These are phyloP conservation scores for Axilococcus clingmanii DNA, from an alignment of 139 green algal genomes.

Conservation along the genomic window DNA sequence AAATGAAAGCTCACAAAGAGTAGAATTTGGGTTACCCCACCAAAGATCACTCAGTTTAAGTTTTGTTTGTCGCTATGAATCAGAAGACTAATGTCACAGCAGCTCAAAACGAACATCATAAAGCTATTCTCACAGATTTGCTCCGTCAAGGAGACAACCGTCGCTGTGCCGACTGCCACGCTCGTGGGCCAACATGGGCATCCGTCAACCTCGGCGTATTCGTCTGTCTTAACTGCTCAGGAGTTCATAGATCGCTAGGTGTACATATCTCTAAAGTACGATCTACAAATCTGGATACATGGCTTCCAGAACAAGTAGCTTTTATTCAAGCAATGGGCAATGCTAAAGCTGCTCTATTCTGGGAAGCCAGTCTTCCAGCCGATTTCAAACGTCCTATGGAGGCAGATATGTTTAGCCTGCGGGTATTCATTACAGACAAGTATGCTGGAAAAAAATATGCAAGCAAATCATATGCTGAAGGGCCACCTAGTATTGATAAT, in stretches of 20 bases:
- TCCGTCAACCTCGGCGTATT: slow-evolving; percentile 81
- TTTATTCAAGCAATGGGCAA: slow-evolving; percentile 81
- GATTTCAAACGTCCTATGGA: slow-evolving; percentile 59
- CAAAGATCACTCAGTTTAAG: no score
- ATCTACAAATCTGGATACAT: slow-evolving; percentile 80
- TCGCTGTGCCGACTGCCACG: slow-evolving; percentile 68
- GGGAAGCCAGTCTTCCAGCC: slow-evolving; percentile 67
- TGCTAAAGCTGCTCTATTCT: slow-evolving; percentile 61
- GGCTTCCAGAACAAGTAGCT: slow-evolving; percentile 84
- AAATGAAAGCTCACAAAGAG: no score
- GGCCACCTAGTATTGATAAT: slow-evolving; percentile 67
- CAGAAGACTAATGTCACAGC: slow-evolving; percentile 56
- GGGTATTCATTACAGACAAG: slow-evolving; percentile 75
- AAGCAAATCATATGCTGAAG: slow-evolving; percentile 8
- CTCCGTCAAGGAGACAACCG: slow-evolving; percentile 71
- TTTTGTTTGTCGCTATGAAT: no score
- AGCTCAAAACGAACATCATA: slow-evolving; percentile 72
- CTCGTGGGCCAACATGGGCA: slow-evolving; percentile 74
- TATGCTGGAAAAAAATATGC: slow-evolving; percentile 34
- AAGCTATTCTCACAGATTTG: slow-evolving; percentile 46
- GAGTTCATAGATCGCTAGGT: slow-evolving; percentile 77
- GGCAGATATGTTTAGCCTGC: slow-evolving; percentile 51
- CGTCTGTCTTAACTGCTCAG: slow-evolving; percentile 82
- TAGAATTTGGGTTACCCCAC: no score
- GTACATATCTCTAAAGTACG: slow-evolving; percentile 83